Evolutionary conservation across 2,329 filamentous ascomycete species (phyloP).

Genomic region (Fusarium pseudocircinatum): DNA sequence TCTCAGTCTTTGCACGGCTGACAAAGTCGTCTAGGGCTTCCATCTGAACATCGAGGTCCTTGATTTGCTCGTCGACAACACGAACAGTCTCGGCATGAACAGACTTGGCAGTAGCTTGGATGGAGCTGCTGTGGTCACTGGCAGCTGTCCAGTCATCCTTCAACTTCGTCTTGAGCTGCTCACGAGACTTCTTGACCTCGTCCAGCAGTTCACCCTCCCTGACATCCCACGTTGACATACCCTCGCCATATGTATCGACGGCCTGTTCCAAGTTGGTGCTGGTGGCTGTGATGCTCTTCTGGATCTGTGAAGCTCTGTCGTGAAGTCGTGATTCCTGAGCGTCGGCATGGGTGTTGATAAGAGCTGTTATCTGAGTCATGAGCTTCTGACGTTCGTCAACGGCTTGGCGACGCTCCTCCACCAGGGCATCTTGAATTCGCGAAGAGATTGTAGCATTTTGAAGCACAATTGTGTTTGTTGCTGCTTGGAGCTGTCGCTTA

Average conservation of each 20-base stretch:
- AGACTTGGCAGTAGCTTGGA: conserved; percentile 83
- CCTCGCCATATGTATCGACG: conserved; percentile 71
- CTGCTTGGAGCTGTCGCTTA: conserved; percentile 74
- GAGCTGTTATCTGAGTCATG: conserved; percentile 77
- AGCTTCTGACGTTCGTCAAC: conserved; percentile 78
- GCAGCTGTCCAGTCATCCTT: conserved; percentile 87
- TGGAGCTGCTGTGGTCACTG: conserved; percentile 81
- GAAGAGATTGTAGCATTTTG: conserved; percentile 74
- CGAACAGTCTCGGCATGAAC: conserved; percentile 91
- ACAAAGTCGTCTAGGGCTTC: conserved; percentile 91
- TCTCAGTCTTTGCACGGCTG: conserved; percentile 80
- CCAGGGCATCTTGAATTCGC: conserved; percentile 74
- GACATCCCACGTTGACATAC: conserved; percentile 78
- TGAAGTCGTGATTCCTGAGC: conserved; percentile 77
- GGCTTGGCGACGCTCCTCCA: conserved; percentile 79
- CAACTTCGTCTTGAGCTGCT: conserved; percentile 81
- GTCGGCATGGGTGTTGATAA: conserved; percentile 79
- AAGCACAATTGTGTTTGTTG: conserved; percentile 73
- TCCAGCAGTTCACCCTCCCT: conserved; percentile 76
- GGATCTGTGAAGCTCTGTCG: conserved; percentile 69
- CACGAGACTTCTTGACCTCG: conserved; percentile 76
- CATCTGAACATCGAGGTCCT: conserved; percentile 89
- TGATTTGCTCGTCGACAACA: conserved; percentile 89
- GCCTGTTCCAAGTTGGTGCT: conserved; percentile 72
- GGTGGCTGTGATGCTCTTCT: conserved; percentile 70